These are phyloP conservation scores for Clavispora fructus DNA, from an alignment of 805 yeast species.

Conservation along the genomic window DNA sequence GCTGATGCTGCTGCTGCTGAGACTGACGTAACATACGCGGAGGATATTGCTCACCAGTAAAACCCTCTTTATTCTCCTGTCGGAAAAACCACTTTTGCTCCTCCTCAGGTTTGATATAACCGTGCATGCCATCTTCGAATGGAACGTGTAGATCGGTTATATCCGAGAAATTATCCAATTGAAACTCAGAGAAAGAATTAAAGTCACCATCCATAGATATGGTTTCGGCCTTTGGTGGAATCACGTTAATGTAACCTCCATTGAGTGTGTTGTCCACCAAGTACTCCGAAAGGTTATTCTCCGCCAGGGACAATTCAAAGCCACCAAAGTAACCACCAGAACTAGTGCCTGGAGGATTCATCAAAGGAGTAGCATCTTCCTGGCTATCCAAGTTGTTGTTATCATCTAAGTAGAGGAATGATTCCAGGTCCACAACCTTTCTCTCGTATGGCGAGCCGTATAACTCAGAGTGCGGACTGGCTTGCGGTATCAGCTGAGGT, in stretches of 20 bases:
- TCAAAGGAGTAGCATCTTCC: conserved; percentile 13
- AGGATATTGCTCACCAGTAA: not conserved
- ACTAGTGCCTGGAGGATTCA: conserved; percentile 13
- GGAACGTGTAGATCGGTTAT: not conserved
- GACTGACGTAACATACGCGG: not conserved
- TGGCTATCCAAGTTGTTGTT: conserved; percentile 2
- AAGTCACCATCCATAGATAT: not conserved
- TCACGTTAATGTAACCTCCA: not conserved
- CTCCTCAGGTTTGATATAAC: not conserved
- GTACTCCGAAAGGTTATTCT: not conserved
- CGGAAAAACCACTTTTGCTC: not conserved
- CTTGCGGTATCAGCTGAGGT: conserved; percentile 9
- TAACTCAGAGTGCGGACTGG: conserved; percentile 14
- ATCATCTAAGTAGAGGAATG: not conserved
- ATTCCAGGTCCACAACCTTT: not conserved
- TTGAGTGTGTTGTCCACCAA: not conserved
- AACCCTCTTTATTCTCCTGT: not conserved
- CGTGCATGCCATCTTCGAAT: not conserved
- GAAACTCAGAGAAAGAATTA: not conserved
- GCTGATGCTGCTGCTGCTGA: not conserved
- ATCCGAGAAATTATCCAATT: not conserved
- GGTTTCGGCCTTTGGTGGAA: not conserved
- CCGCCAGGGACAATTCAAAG: not conserved
- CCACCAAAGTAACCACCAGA: conserved; percentile 14
- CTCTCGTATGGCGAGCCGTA: conserved; percentile 3